Conservation (phyloP, 352 stramenopile species). For the Globisporangium emineosum region DNA sequence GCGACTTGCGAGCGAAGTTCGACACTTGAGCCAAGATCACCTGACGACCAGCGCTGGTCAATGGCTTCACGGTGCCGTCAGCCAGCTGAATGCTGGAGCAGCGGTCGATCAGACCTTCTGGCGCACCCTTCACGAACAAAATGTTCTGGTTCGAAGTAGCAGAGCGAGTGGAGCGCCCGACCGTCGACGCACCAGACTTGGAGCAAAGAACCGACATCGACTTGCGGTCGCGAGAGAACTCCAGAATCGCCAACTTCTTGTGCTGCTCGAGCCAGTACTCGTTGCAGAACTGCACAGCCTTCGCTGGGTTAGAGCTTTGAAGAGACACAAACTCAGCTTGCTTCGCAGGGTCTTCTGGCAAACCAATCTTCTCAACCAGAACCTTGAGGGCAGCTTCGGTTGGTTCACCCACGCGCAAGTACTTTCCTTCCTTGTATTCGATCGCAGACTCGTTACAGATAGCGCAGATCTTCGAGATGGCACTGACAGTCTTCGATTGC, state of each 20-base stretch:
- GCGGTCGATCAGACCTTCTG: conserved; percentile 95
- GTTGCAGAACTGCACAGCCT: conserved; percentile 83
- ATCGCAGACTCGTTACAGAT: conserved; percentile 97
- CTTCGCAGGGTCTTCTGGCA: conserved; percentile 64
- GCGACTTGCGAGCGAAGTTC: conserved; percentile 89
- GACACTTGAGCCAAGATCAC: conserved; percentile 90
- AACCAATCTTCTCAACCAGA: conserved; percentile 93
- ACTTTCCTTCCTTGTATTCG: conserved; percentile 87
- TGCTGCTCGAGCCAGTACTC: conserved; percentile 76
- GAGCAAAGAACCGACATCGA: conserved; percentile 96
- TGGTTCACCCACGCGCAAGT: conserved; percentile 92
- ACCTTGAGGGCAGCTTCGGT: conserved; percentile 97
- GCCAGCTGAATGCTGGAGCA: conserved; percentile 93
- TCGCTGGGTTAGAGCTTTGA: conserved; percentile 52
- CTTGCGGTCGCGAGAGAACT: conserved; percentile 97
- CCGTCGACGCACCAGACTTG: conserved; percentile 30
- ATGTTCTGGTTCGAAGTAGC: conserved; percentile 83
- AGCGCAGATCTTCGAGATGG: conserved; percentile 89
- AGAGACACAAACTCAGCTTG: conserved; percentile 61
- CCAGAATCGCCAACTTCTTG: conserved; percentile 92
- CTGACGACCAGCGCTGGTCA: conserved; percentile 88
- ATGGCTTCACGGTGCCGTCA: conserved; percentile 90
- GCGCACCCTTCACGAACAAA: conserved; percentile 98
- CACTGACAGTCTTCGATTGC: conserved; percentile 78
- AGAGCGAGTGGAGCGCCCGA: conserved; percentile 56